Percentiles rank a stretch among this genome's conserved stretches.
Conservation (phyloP, 495 filamentous ascomycete genomes). For the Aspergillus wentii region DNA sequence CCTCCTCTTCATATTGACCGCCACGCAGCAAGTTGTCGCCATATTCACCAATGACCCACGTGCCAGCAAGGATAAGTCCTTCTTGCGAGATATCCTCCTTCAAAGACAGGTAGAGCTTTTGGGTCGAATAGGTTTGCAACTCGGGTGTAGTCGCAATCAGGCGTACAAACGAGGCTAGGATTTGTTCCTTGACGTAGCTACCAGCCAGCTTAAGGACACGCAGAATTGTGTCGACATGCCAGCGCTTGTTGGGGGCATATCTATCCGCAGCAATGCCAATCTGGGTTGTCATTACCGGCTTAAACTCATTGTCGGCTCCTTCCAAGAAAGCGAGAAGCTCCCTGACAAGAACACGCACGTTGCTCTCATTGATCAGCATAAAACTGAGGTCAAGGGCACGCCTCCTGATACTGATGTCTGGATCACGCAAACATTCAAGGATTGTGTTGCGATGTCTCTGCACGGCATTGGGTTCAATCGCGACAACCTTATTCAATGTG, state of each 20-base stretch:
- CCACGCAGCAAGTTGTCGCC: constrained; percentile 82
- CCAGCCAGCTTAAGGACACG: constrained; percentile 92
- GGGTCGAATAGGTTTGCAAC: constrained; percentile 90
- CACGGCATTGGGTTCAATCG: constrained; percentile 95
- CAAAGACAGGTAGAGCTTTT: constrained; percentile 84
- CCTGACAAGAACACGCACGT: constrained; percentile 86
- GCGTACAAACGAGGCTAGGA: constrained; percentile 92
- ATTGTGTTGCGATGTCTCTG: constrained; percentile 97
- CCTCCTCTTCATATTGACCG: constrained; percentile 93
- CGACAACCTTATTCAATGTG: constrained; percentile 96
- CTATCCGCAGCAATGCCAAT: constrained; percentile 96
- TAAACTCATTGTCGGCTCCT: constrained; percentile 97
- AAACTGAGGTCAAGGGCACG: constrained; percentile 95
- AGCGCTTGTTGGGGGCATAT: constrained; percentile 92
- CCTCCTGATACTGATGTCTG: constrained; percentile 96
- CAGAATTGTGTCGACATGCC: constrained; percentile 97
- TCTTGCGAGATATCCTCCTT: constrained; percentile 98
- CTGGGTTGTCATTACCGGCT: constrained; percentile 92
- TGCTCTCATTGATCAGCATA: constrained; percentile 93
- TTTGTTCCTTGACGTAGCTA: constrained; percentile 96
- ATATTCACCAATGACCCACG: constrained; percentile 99
- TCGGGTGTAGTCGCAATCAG: constrained; percentile 93
- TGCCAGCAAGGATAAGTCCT: constrained; percentile 83
- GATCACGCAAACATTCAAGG: constrained; percentile 90
- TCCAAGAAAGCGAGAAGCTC: constrained; percentile 93